Evolutionary conservation across 1,139 yeast species (phyloP), one percentile per base, ranked within the genome.

Genomic region (Blastobotrys aristatus): DNA sequence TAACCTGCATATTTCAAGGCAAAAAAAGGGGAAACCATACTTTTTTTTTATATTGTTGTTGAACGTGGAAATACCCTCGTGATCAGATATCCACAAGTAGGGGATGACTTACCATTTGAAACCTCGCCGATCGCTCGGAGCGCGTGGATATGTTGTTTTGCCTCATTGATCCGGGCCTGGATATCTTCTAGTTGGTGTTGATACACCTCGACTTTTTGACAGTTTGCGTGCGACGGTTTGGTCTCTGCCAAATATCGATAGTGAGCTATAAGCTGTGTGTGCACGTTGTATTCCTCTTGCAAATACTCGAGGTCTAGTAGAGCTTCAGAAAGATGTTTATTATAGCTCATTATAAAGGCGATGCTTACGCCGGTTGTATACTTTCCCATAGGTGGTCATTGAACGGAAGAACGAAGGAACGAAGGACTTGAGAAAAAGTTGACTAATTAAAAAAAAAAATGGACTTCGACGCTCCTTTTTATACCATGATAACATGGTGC

Each of bases 261-360:
- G 17, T 41, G 38, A 6, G 22, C 16, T 5, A 41, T 26, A 13
- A 41, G 22, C 31, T 41, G 39, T 13, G 39, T 17, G 13, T 36
- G 38, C 4, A 32, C 18, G 4, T 24, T 17, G 21, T 17, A 21
- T 14, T 41, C 44, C 33, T 41, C 33, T 41, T 41, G 21, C 21
- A 41, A 33, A 16, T 33, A 41, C 14, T 41, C 27, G 11, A 41
- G 11, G 17, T 41, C 44, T n/a, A 41, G 14, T 13, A 27, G 22
- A 33, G 37, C 14, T 6, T n/a, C 11, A 2, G 37, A 33, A 14
- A 4, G 10, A 18, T 17, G n/a, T 8, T 21, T 34, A 5, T 21
- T 11, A 10, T 34, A 22, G 24, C n/a, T 34, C 38, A 34, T 34
- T 20, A 34, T 34, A 22, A 22, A 20, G n/a, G 38, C 7, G 26